Percentiles rank a stretch among this genome's conserved stretches.
phyloP scores from a whole-genome alignment of 2,329 filamentous ascomycete genomes.

The Ophiocordyceps camponoti-saundersi region DNA sequence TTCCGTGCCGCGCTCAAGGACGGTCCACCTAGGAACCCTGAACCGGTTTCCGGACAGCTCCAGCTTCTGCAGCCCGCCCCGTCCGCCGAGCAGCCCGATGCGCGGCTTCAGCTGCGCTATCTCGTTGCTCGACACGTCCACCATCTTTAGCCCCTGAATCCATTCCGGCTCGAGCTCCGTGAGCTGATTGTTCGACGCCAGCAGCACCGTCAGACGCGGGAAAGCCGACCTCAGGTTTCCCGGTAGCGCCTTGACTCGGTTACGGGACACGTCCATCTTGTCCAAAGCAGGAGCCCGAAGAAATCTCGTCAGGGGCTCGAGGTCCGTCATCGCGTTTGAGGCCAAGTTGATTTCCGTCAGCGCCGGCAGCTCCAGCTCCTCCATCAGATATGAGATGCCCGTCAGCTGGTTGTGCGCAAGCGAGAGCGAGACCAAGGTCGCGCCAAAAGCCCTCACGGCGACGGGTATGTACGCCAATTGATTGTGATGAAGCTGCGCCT shows the following conservation, averaged over 20 bases:
- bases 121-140: slow-evolving; percentile 74
- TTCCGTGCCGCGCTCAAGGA: slow-evolving; percentile 77
- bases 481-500: slow-evolving; percentile 63
- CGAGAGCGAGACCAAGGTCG: slow-evolving; percentile 54
- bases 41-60: slow-evolving; percentile 79
- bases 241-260: slow-evolving; percentile 60
- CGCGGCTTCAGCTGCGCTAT: slow-evolving; percentile 67
- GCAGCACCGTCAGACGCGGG: slow-evolving; percentile 51
- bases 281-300: slow-evolving; percentile 61
- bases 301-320: slow-evolving; percentile 46
- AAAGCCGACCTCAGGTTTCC: slow-evolving; percentile 44
- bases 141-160: slow-evolving; percentile 55
- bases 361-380: slow-evolving; percentile 50
- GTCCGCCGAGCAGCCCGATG: slow-evolving; percentile 58
- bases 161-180: slow-evolving; percentile 54
- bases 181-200: slow-evolving; percentile 68
- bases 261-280: slow-evolving; percentile 66
- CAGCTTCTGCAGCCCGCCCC: slow-evolving; percentile 41
- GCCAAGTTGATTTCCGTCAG: slow-evolving; percentile 64
- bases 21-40: slow-evolving; percentile 67
- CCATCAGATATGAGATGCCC: slow-evolving; percentile 46
- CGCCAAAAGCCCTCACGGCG: slow-evolving; percentile 53
- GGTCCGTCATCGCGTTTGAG: slow-evolving; percentile 54
- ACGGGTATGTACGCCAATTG: slow-evolving; percentile 52
- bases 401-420: slow-evolving; percentile 59